Evolutionary conservation across 805 yeast species (phyloP).

Genomic region (Sungouiozyma ichnusensis): DNA sequence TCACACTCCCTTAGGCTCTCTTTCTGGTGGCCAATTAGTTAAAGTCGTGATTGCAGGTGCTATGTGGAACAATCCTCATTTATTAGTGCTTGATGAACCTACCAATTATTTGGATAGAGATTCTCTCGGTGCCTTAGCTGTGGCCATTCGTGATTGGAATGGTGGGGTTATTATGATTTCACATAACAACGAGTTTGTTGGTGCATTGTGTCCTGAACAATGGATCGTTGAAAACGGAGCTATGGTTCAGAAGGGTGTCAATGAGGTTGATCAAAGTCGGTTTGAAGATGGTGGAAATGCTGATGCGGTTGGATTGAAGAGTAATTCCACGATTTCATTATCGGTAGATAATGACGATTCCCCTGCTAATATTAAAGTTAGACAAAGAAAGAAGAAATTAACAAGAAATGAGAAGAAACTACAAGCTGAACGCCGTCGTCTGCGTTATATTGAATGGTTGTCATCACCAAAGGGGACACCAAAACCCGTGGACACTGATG

Average conservation of each 20-base stretch:
- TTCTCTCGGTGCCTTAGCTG: constrained; percentile 92
- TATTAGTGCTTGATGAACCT: constrained; percentile 94
- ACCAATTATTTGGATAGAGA: constrained; percentile 97
- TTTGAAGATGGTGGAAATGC: constrained; percentile 70
- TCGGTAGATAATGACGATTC: constrained; percentile 64
- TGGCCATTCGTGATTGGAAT: constrained; percentile 95
- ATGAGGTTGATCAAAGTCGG: constrained; percentile 62
- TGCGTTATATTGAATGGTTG: constrained; percentile 90
- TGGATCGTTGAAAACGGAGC: constrained; percentile 94
- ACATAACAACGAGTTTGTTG: constrained; percentile 93
- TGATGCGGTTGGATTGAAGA: constrained; percentile 37
- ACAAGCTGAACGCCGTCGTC: constrained; percentile 87
- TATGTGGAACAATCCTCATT: constrained; percentile 98
- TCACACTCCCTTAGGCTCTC: constrained; percentile 92
- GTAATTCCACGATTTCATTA: constrained; percentile 36
- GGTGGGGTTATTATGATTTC: constrained; percentile 99
- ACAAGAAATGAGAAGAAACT: constrained; percentile 92
- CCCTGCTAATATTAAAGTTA: constrained; percentile 92
- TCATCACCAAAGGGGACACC: constrained; percentile 97
- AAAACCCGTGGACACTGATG: constrained; percentile 86
- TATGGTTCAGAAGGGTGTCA: constrained; percentile 73
- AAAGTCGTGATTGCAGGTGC: constrained; percentile 99
- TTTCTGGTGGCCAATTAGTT: constrained; percentile 96
- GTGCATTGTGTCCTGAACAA: constrained; percentile 96
- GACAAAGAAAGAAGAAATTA: constrained; percentile 89